Evolutionary conservation across 495 filamentous ascomycete species (phyloP), one percentile per base, ranked within the genome.

Genomic region (Daldinia concentrica): DNA sequence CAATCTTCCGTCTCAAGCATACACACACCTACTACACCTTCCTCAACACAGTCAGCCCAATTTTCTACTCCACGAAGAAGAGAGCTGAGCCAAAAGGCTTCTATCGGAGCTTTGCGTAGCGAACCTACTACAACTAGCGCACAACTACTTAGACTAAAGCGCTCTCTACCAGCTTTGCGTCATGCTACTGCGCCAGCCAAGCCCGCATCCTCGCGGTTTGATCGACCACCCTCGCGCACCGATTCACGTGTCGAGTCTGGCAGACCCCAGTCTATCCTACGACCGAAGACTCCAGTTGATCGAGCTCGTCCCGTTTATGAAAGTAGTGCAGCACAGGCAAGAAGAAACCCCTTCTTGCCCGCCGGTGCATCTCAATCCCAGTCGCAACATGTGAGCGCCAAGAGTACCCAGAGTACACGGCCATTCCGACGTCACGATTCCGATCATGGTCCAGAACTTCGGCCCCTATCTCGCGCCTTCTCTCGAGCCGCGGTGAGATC

Each of bases 151-250:
- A 90, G 89, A 76, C 82, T 93, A 29, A 98, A 98, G 82, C 88
- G 94, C 56, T 98, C 96, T 6, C 86, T 96, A 80, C 93, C 95
- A 26, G 88, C 86, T 26, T 91, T 97, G 82, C 86, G 92, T 57
- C 82, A 82, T 58, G 72, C 80, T 32, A 84, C 85, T 51, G 79
- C 80, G 30, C 82, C 82, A 30, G 79, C 72, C 6, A 84, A 86
- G 41, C 75, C 78, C 74, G 73, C 76, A 22, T 64, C 65, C 2
- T 74, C 83, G 37, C 82, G 85, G 19, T 83, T 84, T 55, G 87
- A 89, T 62, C 79, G 86, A 41, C 86, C 85, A 22, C 82, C 86
- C 4, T 85, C 84, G 43, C 80, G 81, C 37, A 75, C 78, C n/a
- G 76, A 78, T 58, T 71, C 69, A 19, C 69, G 71, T 24, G 57